phyloP scores from a whole-genome alignment of 352 stramenopile species.

The Phytophthora pisi region DNA sequence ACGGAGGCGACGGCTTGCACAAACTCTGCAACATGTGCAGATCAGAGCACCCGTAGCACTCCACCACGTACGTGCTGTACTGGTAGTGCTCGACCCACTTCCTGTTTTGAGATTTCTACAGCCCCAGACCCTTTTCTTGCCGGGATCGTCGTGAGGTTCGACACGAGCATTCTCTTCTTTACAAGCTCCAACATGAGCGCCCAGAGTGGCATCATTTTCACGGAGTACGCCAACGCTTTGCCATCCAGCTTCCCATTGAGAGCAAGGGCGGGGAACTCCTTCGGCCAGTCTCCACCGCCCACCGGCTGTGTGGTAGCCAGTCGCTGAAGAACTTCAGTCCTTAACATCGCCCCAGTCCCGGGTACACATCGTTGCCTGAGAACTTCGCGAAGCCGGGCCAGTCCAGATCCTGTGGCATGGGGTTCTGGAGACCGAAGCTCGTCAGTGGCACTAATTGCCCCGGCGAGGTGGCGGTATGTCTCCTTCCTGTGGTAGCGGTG shows the following conservation, averaged over 20 bases:
- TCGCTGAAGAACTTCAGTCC: constrained; percentile 3
- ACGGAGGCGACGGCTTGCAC: neutral
- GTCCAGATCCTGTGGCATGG: constrained; percentile 3
- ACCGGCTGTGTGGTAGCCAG: constrained; percentile 4
- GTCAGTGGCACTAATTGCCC: constrained; percentile 3
- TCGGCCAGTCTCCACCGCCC: constrained; percentile 1
- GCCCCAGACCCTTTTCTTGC: neutral
- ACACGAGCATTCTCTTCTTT: constrained; percentile 12
- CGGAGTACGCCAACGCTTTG: constrained; percentile 1
- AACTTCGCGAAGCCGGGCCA: constrained; percentile 2
- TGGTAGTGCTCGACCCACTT: constrained; percentile 11
- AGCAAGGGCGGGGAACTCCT: constrained; percentile 7
- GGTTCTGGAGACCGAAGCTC: constrained; percentile 1
- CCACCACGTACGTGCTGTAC: constrained; percentile 9
- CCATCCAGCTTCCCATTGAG: constrained; percentile 10
- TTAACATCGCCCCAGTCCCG: constrained; percentile 8
- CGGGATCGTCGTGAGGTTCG: constrained; percentile 2
- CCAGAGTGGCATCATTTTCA: neutral
- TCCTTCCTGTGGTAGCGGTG: neutral
- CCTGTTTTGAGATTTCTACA: neutral
- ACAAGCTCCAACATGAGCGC: constrained; percentile 6
- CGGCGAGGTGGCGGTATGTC: neutral
- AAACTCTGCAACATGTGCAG: constrained; percentile 5
- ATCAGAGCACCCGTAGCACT: neutral
- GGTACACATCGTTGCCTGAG: constrained; percentile 8